A percentile compares a stretch with the other conserved stretches of the same genome.
These are phyloP conservation scores for Gastrodia elata DNA, from an alignment of 106 monocot genomes.

Conservation along the genomic window DNA sequence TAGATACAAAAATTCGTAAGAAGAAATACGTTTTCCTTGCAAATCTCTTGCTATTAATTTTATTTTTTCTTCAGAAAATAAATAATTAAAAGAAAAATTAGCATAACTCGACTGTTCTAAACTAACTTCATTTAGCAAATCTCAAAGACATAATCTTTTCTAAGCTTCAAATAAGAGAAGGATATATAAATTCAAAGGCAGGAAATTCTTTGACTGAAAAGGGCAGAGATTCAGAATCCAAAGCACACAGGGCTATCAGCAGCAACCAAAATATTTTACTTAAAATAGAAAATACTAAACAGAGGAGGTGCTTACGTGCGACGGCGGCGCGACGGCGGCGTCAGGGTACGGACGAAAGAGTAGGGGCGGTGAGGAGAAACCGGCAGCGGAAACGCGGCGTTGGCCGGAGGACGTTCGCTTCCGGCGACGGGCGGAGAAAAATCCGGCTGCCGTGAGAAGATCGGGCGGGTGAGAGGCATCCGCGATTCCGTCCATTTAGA, in stretches of 20 bases:
- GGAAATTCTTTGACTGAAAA: no score
- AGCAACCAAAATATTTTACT: not conserved
- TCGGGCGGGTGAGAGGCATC: not conserved
- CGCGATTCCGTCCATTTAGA: slow-evolving; percentile 7
- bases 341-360: not conserved
- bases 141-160: no score
- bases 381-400: slow-evolving; percentile 1
- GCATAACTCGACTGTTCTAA: no score
- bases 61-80: no score
- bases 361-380: not conserved
- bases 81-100: not conserved
- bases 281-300: not conserved
- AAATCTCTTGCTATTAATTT: not conserved
- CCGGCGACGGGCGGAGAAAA: slow-evolving; percentile 12
- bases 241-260: no score
- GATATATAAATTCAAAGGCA: no score
- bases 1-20: no score
- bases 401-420: slow-evolving; percentile 8
- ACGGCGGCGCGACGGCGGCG: not conserved
- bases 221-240: no score
- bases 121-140: no score
- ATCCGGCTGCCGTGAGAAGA: slow-evolving; percentile 4
- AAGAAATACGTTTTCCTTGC: no score
- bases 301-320: not conserved
- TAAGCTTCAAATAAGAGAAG: no score